A percentile compares a stretch with the other conserved stretches of the same genome.
phyloP scores from a whole-genome alignment of 2,329 filamentous ascomycete genomes.

The Cephalotrichum gorgonifer region DNA sequence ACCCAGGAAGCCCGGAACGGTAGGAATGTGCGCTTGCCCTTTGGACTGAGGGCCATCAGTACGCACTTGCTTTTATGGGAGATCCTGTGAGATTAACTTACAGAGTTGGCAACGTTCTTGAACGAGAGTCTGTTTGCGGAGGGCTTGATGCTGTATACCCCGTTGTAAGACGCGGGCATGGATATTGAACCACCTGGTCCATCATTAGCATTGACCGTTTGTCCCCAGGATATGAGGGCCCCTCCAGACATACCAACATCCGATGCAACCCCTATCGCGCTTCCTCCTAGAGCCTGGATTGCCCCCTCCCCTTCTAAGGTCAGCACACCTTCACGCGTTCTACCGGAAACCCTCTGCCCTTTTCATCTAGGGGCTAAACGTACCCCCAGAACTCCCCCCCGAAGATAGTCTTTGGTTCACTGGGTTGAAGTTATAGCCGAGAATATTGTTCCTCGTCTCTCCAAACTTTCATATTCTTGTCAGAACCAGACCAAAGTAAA shows the following conservation, averaged over 20 bases:
- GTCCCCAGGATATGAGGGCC: too few relatives aligned
- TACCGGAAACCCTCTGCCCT: too few relatives aligned
- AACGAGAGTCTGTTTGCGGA: conserved; percentile 1
- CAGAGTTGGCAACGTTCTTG: conserved; percentile 4
- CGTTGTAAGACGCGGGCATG: conserved; percentile 1
- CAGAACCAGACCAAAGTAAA: too few relatives aligned
- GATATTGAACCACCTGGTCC: background rate
- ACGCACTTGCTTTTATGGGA: too few relatives aligned
- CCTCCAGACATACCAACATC: conserved; percentile 2
- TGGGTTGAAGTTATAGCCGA: conserved; percentile 3
- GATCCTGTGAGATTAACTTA: background rate
- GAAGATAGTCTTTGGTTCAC: conserved; percentile 3
- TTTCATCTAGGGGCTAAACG: too few relatives aligned
- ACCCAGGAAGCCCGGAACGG: background rate
- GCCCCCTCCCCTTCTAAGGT: background rate
- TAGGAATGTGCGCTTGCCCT: conserved; percentile 1
- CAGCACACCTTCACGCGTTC: background rate
- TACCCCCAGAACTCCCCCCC: conserved; percentile 3
- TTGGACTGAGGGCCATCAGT: too few relatives aligned
- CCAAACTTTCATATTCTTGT: background rate
- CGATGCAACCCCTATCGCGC: background rate
- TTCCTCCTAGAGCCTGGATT: conserved; percentile 1
- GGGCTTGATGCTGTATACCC: conserved; percentile 2
- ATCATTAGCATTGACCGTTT: too few relatives aligned
- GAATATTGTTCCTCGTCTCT: conserved; percentile 4